Percentiles rank a stretch among this genome's conserved stretches.
Conservation (phyloP, 371 early-diverging fungal genomes). For the Vairimorpha ceranae region DNA sequence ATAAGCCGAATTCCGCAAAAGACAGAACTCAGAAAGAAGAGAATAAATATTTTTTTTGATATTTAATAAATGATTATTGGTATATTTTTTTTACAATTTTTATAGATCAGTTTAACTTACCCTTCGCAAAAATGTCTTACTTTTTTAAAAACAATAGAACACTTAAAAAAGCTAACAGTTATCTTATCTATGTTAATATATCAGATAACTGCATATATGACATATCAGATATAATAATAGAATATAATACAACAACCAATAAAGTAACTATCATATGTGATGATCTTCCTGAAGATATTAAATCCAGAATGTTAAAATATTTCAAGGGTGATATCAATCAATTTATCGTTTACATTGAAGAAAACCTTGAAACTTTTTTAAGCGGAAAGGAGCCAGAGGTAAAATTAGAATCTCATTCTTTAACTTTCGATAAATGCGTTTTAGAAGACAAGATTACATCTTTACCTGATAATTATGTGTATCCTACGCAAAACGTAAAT, state of each 20-base stretch:
- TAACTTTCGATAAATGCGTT: neutral
- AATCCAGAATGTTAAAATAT: slow-evolving; percentile 36
- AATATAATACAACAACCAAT: slow-evolving; percentile 37
- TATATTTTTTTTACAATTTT: neutral
- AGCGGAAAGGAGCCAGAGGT: slow-evolving; percentile 35
- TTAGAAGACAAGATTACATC: neutral
- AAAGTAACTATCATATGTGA: slow-evolving; percentile 30
- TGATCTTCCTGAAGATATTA: slow-evolving; percentile 39
- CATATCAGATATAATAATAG: slow-evolving; percentile 34
- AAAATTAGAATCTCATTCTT: neutral
- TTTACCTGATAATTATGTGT: slow-evolving; percentile 21
- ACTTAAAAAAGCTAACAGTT: slow-evolving; percentile 6
- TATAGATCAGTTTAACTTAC: neutral
- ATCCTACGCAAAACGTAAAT: slow-evolving; percentile 11
- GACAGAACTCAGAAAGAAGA: slow-evolving; percentile 91
- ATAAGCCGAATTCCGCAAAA: slow-evolving; percentile 87
- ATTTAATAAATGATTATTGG: neutral
- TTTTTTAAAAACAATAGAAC: slow-evolving; percentile 9
- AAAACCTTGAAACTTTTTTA: slow-evolving; percentile 39
- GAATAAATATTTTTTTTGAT: slow-evolving; percentile 84
- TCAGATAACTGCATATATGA: slow-evolving; percentile 51
- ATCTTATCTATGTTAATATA: slow-evolving; percentile 32
- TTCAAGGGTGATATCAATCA: slow-evolving; percentile 31
- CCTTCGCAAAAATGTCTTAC: neutral
- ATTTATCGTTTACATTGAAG: slow-evolving; percentile 38